A percentile compares a stretch with the other conserved stretches of the same genome.
phyloP scores from a whole-genome alignment of 495 filamentous ascomycete genomes.

The Usnea hakonensis region DNA sequence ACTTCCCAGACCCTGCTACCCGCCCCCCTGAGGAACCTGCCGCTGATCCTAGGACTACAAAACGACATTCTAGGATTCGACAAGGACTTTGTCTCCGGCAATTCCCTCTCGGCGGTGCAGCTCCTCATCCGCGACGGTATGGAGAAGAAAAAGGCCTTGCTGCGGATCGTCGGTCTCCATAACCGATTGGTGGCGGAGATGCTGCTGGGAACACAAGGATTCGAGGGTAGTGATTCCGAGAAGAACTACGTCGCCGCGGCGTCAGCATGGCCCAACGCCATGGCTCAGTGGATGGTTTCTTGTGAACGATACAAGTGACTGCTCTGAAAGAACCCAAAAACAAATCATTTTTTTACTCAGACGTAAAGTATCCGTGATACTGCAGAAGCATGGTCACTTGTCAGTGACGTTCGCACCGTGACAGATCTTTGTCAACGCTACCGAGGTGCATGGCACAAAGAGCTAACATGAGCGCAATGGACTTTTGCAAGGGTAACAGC shows the following conservation, averaged over 20 bases:
- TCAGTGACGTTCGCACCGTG: no score
- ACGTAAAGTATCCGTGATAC: no score
- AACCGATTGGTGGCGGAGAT: constrained; percentile 11
- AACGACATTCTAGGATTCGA: constrained; percentile 22
- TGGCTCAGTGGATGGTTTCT: not conserved
- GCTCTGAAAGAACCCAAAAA: not conserved
- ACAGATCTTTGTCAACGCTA: no score
- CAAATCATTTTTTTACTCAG: not conserved
- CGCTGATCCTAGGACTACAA: constrained; percentile 17
- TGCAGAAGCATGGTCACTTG: no score
- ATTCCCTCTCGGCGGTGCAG: constrained; percentile 16
- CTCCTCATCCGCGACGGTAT: constrained; percentile 17
- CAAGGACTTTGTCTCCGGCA: constrained; percentile 7
- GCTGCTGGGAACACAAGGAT: not conserved
- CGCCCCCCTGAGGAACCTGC: not conserved
- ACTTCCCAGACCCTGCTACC: not conserved
- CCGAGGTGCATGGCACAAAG: no score
- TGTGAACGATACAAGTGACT: not conserved
- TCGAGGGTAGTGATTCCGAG: not conserved
- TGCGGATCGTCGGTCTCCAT: constrained; percentile 8
- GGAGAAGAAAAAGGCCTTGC: constrained; percentile 9
- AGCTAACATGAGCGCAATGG: no score
- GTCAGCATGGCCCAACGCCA: not conserved
- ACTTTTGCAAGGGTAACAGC: no score
- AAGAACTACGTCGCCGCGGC: not conserved